Evolutionary conservation across 176 grass and related monocot genomes (phyloP), one percentile per base, ranked within the genome.

Genomic region (Sorghum bicolor): DNA sequence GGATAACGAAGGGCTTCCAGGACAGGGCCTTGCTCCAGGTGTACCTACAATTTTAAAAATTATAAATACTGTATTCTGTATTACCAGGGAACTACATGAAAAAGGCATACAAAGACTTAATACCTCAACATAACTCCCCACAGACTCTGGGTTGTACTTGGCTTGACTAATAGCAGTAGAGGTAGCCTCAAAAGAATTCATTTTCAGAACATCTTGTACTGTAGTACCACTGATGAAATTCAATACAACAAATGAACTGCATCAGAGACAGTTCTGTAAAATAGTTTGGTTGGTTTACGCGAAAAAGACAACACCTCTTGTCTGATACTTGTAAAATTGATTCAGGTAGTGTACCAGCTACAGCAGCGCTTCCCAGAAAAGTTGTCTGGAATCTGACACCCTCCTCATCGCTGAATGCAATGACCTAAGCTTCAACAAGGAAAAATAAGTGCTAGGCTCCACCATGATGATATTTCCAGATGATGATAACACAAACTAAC

Each of bases 331-430:
- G 91, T 78, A 99, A 91, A 86, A 87, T 89, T 72, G 96, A 90
- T 87, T 87, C 86, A 81, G 96, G 89, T 80, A 99, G 89, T 83
- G 74, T 83, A 92, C 96, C 96, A 90, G 96, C 93, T 90, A 99
- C 85, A 87, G 96, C 93, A 37, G 91, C 96, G 87, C 96, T 99
- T 85, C 96, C 96, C 87, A 99, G 74, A 82, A 99, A 99, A 17
- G 96, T 99, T 37, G 93, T 92, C 57, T 99, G 96, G 74, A 99
- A 99, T 60, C 93, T 90, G 55, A 99, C 83, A 3, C 96, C 96
- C 82, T 99, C 96, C 85, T 99, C 96, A 37, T 99, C 93, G 26
- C 96, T 96, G 88, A 99, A 99, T 87, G 96, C 93, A 79, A 99
- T 99, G 8, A 99, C 89, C 96, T 99, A 78, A 77, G 19, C 36